Evolutionary conservation across 78 protist genomes (phyloP).

Genomic region (Acrasis kona): DNA sequence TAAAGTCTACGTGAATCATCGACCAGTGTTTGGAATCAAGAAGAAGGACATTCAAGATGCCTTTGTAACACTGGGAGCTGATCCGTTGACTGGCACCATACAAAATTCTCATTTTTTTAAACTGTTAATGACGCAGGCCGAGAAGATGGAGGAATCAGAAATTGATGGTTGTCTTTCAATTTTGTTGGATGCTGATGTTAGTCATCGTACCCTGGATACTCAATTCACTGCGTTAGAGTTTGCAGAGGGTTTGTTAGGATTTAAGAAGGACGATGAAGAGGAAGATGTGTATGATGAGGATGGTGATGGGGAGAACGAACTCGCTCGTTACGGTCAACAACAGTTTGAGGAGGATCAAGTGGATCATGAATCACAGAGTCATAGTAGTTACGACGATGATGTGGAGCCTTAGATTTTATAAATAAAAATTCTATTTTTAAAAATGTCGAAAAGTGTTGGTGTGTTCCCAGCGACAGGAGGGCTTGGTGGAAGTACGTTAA

Average conservation of each 20-base stretch:
- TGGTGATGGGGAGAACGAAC: too few relatives aligned
- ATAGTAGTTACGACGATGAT: too few relatives aligned
- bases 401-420: too few relatives aligned
- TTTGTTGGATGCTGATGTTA: constrained; percentile 12
- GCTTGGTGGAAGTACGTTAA: too few relatives aligned
- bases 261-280: constrained; percentile 22
- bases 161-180: not conserved
- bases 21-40: constrained; percentile 37
- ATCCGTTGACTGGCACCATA: constrained; percentile 32
- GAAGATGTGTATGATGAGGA: constrained; percentile 5
- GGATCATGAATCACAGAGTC: too few relatives aligned
- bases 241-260: constrained; percentile 23
- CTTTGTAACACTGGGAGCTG: constrained; percentile 38
- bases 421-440: too few relatives aligned
- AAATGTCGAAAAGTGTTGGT: too few relatives aligned
- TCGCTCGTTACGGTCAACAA: too few relatives aligned
- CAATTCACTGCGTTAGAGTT: constrained; percentile 19
- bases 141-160: constrained; percentile 2
- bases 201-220: not conserved
- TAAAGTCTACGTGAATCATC: constrained; percentile 48
- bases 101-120: not conserved
- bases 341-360: too few relatives aligned
- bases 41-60: constrained; percentile 24
- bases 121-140: constrained; percentile 3
- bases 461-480: too few relatives aligned